Evolutionary conservation across 495 filamentous ascomycete genomes (phyloP).

Genomic region (Thozetella sp.): DNA sequence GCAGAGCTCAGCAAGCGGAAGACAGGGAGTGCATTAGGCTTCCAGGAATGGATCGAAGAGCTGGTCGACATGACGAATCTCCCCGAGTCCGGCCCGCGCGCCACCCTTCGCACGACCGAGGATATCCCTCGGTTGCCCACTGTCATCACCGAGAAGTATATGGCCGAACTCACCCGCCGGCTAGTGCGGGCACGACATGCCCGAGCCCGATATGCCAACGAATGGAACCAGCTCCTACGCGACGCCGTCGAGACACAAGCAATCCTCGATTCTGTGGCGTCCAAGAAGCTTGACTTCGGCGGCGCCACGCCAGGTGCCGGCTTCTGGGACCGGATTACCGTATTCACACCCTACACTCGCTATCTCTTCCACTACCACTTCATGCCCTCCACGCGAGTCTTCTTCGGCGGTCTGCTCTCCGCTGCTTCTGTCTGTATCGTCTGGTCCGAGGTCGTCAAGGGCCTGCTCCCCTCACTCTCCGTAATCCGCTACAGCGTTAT

Average conservation of each 20-base stretch:
- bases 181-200: constrained; percentile 80
- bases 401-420: constrained; percentile 65
- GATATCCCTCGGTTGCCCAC: constrained; percentile 58
- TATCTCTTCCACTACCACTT: constrained; percentile 74
- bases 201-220: constrained; percentile 76
- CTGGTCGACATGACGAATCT: constrained; percentile 73
- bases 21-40: constrained; percentile 76
- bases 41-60: constrained; percentile 94
- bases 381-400: constrained; percentile 63
- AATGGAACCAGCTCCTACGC: constrained; percentile 80
- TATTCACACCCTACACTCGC: constrained; percentile 86
- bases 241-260: constrained; percentile 75
- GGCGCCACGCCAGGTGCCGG: constrained; percentile 56
- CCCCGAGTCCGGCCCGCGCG: constrained; percentile 61
- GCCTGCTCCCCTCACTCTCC: constrained; percentile 71
- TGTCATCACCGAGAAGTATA: constrained; percentile 89
- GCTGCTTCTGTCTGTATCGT: constrained; percentile 80
- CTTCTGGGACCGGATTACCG: constrained; percentile 49
- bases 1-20: constrained; percentile 77
- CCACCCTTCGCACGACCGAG: constrained; percentile 33
- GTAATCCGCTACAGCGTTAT: constrained; percentile 84
- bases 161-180: constrained; percentile 84
- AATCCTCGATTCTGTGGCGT: constrained; percentile 80
- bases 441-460: constrained; percentile 90
- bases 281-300: constrained; percentile 77